These are phyloP conservation scores for Monosporascus sp. DNA, from an alignment of 2,329 filamentous ascomycete species.

Conservation along the genomic window DNA sequence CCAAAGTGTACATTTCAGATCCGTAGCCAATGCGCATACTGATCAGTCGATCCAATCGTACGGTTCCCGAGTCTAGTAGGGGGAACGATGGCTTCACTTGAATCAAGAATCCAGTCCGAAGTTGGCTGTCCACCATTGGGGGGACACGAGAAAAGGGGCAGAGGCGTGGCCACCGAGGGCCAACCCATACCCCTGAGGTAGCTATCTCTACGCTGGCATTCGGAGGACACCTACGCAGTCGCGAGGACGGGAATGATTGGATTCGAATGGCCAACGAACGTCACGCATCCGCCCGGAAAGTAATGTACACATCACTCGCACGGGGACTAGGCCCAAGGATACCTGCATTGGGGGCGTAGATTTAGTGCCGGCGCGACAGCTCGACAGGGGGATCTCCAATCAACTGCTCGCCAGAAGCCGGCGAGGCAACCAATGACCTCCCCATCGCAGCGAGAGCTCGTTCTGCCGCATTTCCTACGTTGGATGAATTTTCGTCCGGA, in stretches of 20 bases:
- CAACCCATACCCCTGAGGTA: not conserved
- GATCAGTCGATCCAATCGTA: no score
- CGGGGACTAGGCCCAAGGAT: not conserved
- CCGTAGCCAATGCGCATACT: no score
- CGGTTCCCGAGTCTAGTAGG: no score
- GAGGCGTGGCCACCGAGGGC: not conserved
- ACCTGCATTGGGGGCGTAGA: not conserved
- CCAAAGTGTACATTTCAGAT: no score
- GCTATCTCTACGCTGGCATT: not conserved
- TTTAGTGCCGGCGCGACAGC: not conserved
- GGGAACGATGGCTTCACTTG: not conserved
- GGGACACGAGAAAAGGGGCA: not conserved
- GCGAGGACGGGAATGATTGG: not conserved
- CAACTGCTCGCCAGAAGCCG: not conserved
- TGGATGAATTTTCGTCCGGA: no score
- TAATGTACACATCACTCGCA: not conserved
- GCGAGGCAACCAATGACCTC: not conserved
- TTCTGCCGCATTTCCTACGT: no score
- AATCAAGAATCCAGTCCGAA: not conserved
- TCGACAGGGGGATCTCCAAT: not conserved
- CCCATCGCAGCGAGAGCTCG: not conserved
- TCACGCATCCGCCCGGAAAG: not conserved
- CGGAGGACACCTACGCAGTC: not conserved
- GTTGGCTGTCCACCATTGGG: not conserved
- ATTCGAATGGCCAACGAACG: not conserved